Conservation (phyloP, 129 eudicot genomes). For the Cynara cardunculus region DNA sequence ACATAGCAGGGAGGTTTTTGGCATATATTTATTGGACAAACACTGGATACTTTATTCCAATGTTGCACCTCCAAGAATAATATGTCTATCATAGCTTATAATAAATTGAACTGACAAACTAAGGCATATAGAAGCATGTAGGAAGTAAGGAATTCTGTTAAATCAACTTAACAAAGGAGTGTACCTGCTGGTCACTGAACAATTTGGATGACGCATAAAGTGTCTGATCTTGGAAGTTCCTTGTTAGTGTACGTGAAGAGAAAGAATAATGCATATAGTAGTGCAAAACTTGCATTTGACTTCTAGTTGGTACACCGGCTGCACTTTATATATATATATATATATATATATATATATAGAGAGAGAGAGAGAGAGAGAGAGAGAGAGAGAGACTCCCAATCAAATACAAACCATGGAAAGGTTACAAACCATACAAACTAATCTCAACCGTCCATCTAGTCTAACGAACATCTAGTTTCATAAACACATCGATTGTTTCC, state of each 20-base stretch:
- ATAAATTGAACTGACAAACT: neutral
- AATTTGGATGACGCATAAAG: neutral
- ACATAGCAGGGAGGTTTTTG: neutral
- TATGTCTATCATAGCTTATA: neutral
- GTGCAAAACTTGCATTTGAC: neutral
- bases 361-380: no score
- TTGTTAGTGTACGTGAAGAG: neutral
- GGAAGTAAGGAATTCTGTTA: neutral
- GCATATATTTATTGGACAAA: neutral
- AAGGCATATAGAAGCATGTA: neutral
- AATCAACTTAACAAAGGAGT: neutral
- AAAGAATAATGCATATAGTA: neutral
- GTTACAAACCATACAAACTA: no score
- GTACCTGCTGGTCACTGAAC: slow-evolving; percentile 1
- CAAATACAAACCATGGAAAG: no score
- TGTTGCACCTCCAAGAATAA: neutral
- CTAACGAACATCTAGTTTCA: no score
- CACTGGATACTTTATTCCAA: neutral
- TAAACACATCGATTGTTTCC: no score
- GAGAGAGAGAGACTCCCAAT: no score
- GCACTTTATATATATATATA: neutral
- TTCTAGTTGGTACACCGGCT: neutral
- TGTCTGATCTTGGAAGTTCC: neutral
- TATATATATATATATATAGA: no score
- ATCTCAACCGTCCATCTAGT: no score